These are phyloP conservation scores for Penstemon newberryi DNA, from an alignment of 257 asterid genomes.

Conservation along the genomic window DNA sequence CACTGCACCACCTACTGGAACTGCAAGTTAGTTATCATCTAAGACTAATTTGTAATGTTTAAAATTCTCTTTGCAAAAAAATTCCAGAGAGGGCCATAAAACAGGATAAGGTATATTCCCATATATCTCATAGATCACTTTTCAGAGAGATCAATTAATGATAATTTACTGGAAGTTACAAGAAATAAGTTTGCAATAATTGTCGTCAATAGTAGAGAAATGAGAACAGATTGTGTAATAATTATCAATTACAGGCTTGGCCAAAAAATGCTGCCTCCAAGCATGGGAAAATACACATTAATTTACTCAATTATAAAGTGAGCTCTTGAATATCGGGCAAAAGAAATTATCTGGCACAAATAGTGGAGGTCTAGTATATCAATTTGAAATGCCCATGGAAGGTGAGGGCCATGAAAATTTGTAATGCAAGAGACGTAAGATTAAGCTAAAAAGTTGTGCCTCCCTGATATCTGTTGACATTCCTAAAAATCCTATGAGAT, in stretches of 20 bases:
- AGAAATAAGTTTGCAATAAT: neutral
- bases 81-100: neutral
- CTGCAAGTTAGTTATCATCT: no score
- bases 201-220: neutral
- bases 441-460: slow-evolving; percentile 4
- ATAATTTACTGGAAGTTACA: neutral
- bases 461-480: slow-evolving; percentile 5
- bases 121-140: no score
- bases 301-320: neutral
- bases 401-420: neutral
- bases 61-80: neutral
- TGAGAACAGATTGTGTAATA: neutral
- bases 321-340: slow-evolving; percentile 5
- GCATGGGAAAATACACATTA: neutral
- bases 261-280: neutral
- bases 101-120: neutral
- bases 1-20: neutral
- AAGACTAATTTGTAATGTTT: no score
- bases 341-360: slow-evolving; percentile 1
- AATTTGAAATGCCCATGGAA: neutral
- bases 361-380: neutral
- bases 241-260: neutral
- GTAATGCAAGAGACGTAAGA: neutral
- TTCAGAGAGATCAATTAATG: neutral
- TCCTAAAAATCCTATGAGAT: slow-evolving; percentile 2